phyloP scores from a whole-genome alignment of 2,329 filamentous ascomycete species.

The Cladosporium sp. region DNA sequence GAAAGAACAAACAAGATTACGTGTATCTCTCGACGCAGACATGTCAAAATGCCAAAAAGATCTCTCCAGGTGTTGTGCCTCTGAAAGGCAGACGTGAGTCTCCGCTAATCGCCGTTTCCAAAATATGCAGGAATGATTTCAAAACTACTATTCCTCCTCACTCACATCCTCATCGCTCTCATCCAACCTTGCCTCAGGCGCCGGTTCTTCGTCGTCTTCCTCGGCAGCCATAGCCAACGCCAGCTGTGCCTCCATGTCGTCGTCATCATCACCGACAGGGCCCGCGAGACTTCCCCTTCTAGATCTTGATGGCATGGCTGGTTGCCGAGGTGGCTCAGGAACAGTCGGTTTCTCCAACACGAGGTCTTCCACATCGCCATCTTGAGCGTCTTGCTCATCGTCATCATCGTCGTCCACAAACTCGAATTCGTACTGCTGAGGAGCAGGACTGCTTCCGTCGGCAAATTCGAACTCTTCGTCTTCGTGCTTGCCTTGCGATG shows the following conservation, averaged over 20 bases:
- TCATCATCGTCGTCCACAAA: slow-evolving; percentile 28
- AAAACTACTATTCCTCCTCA: slow-evolving; percentile 22
- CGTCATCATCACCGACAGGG: slow-evolving; percentile 33
- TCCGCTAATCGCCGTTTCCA: no score
- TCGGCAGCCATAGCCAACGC: slow-evolving; percentile 36
- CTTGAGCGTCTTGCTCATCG: slow-evolving; percentile 35
- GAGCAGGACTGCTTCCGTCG: slow-evolving; percentile 10
- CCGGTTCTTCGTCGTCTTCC: slow-evolving; percentile 23
- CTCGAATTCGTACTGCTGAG: slow-evolving; percentile 26
- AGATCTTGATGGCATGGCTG: slow-evolving; percentile 17
- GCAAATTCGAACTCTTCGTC: slow-evolving; percentile 5
- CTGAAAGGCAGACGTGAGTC: no score
- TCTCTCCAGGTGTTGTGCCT: no score
- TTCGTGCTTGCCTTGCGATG: neutral
- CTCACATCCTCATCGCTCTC: slow-evolving; percentile 43
- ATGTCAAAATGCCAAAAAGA: neutral
- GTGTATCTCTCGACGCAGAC: neutral
- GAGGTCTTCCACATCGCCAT: slow-evolving; percentile 33
- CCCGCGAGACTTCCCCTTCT: slow-evolving; percentile 19
- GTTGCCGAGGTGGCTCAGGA: slow-evolving; percentile 22
- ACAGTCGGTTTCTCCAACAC: slow-evolving; percentile 26
- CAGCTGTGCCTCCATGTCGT: slow-evolving; percentile 40
- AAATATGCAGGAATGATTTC: neutral
- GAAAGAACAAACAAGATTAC: neutral
- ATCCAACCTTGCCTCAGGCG: slow-evolving; percentile 19